These are phyloP conservation scores for Rhizophora apiculata DNA, from an alignment of 345 rosid genomes.

Conservation along the genomic window DNA sequence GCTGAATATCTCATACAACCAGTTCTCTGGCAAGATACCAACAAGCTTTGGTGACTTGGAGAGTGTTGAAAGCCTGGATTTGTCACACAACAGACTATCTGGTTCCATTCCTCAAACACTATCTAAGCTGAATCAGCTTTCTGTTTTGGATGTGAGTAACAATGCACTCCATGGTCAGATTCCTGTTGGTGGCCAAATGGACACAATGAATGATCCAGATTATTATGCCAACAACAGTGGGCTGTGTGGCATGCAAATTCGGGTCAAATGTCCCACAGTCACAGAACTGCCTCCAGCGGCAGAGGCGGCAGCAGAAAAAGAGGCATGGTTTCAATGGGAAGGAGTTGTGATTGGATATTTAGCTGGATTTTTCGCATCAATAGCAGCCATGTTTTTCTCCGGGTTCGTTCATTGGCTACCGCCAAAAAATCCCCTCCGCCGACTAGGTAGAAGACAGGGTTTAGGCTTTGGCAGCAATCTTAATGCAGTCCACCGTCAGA, in stretches of 20 bases:
- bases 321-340: slow-evolving; percentile 34
- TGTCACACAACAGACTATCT: slow-evolving; percentile 33
- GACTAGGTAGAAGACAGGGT: background rate
- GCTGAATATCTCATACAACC: slow-evolving; percentile 30
- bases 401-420: slow-evolving; percentile 5
- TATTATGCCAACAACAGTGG: slow-evolving; percentile 29
- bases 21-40: slow-evolving; percentile 26
- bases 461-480: background rate
- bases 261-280: slow-evolving; percentile 21
- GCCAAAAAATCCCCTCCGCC: background rate
- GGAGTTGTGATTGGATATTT: slow-evolving; percentile 25
- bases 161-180: slow-evolving; percentile 31
- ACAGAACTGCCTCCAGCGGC: slow-evolving; percentile 4
- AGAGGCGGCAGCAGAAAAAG: slow-evolving; percentile 10
- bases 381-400: slow-evolving; percentile 8
- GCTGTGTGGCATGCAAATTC: slow-evolving; percentile 35
- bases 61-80: slow-evolving; percentile 34
- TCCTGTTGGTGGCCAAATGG: slow-evolving; percentile 38
- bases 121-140: slow-evolving; percentile 25
- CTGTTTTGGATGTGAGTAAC: slow-evolving; percentile 27
- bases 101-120: slow-evolving; percentile 28
- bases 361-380: slow-evolving; percentile 21
- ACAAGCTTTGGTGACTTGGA: slow-evolving; percentile 23
- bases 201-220: slow-evolving; percentile 25
- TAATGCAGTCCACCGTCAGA: background rate